Percentiles rank a stretch among this genome's conserved stretches.
phyloP scores from a whole-genome alignment of 177 flowering plant species.

The Telopea speciosissima region DNA sequence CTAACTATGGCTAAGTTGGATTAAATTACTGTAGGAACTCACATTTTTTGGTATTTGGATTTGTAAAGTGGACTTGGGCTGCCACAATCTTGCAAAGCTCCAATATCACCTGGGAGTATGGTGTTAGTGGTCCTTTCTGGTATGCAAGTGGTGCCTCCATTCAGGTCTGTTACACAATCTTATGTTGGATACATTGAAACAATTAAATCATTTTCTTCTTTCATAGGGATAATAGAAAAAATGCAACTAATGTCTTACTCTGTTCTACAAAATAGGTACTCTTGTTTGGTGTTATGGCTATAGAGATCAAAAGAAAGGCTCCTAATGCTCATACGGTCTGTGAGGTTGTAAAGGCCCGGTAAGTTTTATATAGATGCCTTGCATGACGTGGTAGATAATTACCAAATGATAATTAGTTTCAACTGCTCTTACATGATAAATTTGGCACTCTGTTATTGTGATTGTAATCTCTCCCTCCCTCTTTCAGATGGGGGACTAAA shows the following conservation, averaged over 20 bases:
- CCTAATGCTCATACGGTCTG: constrained; percentile 95
- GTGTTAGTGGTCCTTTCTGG: constrained; percentile 96
- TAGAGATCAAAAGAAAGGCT: constrained; percentile 95
- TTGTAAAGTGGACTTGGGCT: constrained; percentile 91
- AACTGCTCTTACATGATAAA: not conserved
- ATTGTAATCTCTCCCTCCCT: not conserved
- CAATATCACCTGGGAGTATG: constrained; percentile 96
- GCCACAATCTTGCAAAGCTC: constrained; percentile 97
- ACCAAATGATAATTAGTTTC: not conserved
- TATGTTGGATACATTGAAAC: no score
- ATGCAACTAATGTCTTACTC: not conserved
- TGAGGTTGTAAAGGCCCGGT: constrained; percentile 93
- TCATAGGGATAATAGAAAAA: not conserved
- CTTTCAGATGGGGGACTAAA: constrained; percentile 78
- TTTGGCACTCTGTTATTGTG: not conserved
- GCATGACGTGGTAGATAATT: not conserved
- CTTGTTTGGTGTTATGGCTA: constrained; percentile 89
- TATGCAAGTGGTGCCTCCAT: constrained; percentile 97
- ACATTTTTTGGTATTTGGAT: not conserved
- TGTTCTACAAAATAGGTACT: constrained; percentile 46
- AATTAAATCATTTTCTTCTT: not conserved
- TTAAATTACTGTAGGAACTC: not conserved
- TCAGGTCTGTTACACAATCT: constrained; percentile 41
- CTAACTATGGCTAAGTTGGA: not conserved
- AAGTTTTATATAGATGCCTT: not conserved